Evolutionary conservation across 495 filamentous ascomycete species (phyloP).

Genomic region (Neurospora tetraspora): DNA sequence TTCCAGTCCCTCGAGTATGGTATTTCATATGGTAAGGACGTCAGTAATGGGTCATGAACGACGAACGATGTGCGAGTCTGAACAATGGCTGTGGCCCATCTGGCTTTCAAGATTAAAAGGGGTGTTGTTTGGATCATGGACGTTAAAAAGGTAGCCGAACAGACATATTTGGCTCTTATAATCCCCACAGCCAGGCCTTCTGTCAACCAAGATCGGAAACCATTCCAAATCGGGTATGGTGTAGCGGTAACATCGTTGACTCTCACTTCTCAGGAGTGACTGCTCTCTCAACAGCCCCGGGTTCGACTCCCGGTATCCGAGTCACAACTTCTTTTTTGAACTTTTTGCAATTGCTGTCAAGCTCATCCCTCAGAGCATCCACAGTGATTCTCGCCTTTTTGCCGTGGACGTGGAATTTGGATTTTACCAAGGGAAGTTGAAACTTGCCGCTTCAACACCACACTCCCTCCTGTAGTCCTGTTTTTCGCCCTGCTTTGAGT

Average conservation of each 20-base stretch:
- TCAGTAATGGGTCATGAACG: not conserved
- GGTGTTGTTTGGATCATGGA: not conserved
- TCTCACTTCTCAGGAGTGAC: too few relatives aligned
- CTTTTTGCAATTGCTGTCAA: not conserved
- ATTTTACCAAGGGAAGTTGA: not conserved
- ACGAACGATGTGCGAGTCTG: not conserved
- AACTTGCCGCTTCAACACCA: not conserved
- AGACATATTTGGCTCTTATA: not conserved
- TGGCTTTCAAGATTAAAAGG: not conserved
- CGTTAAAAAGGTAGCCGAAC: not conserved
- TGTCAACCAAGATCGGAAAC: not conserved
- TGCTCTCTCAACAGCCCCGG: not conserved
- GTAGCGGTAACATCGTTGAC: not conserved
- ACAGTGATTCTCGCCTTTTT: not conserved
- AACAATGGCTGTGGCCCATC: not conserved
- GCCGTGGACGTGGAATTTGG: not conserved
- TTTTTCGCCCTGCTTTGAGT: too few relatives aligned
- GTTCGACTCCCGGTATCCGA: not conserved
- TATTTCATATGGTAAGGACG: not conserved
- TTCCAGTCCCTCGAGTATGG: not conserved
- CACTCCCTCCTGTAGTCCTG: not conserved
- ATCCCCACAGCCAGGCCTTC: accelerated
- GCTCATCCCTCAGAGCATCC: not conserved
- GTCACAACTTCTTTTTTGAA: not conserved
- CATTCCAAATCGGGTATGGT: not conserved